Percentiles rank a stretch among this genome's conserved stretches.
Conservation (phyloP, 2,329 filamentous ascomycete genomes). For the Pseudogymnoascus sp. region DNA sequence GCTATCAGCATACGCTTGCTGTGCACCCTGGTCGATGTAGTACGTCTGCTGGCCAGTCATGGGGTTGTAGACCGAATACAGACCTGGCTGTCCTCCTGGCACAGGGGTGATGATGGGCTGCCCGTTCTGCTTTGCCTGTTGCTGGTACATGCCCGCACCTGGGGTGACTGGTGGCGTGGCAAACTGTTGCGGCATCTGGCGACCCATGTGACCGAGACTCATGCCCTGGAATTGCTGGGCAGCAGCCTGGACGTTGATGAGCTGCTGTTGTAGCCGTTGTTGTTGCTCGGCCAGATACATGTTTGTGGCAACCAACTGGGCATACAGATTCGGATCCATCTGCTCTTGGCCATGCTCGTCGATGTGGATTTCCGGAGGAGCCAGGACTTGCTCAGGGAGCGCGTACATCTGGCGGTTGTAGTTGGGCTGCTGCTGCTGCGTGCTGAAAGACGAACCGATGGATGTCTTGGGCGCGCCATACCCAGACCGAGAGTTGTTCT, state of each 20-base stretch:
- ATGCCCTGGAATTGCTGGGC: conserved; percentile 77
- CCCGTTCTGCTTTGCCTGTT: conserved; percentile 24
- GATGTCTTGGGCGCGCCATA: conserved; percentile 29
- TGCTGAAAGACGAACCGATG: conserved; percentile 17
- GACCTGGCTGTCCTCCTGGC: conserved; percentile 61
- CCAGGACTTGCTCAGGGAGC: conserved; percentile 76
- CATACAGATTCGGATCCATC: conserved; percentile 80
- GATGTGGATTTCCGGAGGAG: conserved; percentile 73
- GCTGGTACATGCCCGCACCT: conserved; percentile 47
- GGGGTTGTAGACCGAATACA: conserved; percentile 80
- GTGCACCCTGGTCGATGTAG: conserved; percentile 44
- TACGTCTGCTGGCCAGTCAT: conserved; percentile 78
- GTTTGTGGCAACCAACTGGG: conserved; percentile 85
- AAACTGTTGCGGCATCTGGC: conserved; percentile 38
- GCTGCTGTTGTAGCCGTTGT: conserved; percentile 88
- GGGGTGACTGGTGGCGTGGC: conserved; percentile 44
- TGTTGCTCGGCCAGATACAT: conserved; percentile 90
- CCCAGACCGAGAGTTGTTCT: conserved; percentile 16
- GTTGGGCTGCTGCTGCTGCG: conserved; percentile 27
- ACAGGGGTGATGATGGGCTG: conserved; percentile 40
- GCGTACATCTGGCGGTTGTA: conserved; percentile 54
- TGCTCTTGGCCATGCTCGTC: conserved; percentile 61
- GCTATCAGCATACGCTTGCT: conserved; percentile 28
- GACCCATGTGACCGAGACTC: conserved; percentile 49
- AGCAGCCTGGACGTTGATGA: conserved; percentile 73